phyloP scores from a whole-genome alignment of 2,329 filamentous ascomycete species.

The Lachnellula arida region DNA sequence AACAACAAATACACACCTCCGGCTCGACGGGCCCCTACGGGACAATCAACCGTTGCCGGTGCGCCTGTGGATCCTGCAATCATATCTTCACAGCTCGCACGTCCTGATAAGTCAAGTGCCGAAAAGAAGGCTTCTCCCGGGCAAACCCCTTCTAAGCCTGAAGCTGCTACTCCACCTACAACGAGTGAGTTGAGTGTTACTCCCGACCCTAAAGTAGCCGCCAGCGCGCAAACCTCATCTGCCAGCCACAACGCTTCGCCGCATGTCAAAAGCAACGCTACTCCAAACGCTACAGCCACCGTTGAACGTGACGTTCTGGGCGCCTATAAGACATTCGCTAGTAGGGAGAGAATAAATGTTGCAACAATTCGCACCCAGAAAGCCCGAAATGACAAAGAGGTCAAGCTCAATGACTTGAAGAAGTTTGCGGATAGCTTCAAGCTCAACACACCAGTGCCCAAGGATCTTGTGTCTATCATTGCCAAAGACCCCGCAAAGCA shows the following conservation, averaged over 20 bases:
- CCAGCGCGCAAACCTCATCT: conserved; percentile 28
- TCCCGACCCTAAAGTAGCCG: conserved; percentile 24
- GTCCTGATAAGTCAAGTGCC: conserved; percentile 36
- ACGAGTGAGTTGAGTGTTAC: conserved; percentile 26
- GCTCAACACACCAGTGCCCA: conserved; percentile 84
- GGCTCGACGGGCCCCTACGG: conserved; percentile 74
- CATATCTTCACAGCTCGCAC: conserved; percentile 75
- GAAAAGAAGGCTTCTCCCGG: conserved; percentile 28
- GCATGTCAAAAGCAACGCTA: conserved; percentile 29
- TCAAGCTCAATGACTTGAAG: conserved; percentile 90
- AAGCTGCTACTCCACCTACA: conserved; percentile 28
- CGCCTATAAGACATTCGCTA: conserved; percentile 61
- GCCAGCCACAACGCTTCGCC: conserved; percentile 31
- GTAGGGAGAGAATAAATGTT: conserved; percentile 48
- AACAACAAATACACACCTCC: conserved; percentile 83
- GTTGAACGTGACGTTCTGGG: conserved; percentile 58
- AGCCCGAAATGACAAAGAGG: conserved; percentile 73
- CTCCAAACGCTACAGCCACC: conserved; percentile 53
- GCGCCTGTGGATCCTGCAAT: conserved; percentile 83
- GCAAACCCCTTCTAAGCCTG: conserved; percentile 21
- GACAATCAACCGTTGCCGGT: conserved; percentile 67
- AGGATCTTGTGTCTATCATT: conserved; percentile 87
- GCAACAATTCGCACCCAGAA: conserved; percentile 55
- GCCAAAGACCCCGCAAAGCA: conserved; percentile 96
- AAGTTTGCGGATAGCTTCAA: conserved; percentile 95